Base-by-base conservation (phyloP, 257 asterid genomes). In the Solanum dulcamara region DNA sequence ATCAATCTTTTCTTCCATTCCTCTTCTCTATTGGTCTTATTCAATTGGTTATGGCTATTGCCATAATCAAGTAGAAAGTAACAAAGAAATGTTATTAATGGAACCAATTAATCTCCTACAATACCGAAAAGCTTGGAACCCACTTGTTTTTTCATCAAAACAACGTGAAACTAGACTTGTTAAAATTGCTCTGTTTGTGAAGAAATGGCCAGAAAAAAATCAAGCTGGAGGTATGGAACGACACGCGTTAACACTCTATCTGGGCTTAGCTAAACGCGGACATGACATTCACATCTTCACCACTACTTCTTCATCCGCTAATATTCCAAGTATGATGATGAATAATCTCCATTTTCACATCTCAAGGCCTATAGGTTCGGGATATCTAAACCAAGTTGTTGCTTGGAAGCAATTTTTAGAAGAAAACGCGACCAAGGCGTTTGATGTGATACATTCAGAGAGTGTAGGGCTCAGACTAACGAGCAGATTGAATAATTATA, bases 221-320 rank as follows among this genome's bases (percentile, higher is more conserved):
- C 97, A 71, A 1, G 94, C 97, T 0, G 96, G 97, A 10, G 98
- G 98, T 64, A 94, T 93, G 3, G 96, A 93, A 87, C 62, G 97
- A 22, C 98, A 94, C 17, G 96, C 98, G 71, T 14, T 79, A 28
- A 79, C 64, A 17, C 83, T 79, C 42, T 55, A 79, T 48, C 83
- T 79, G 3, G 83, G 42, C 42, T 79, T 79, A 2, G 96, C 96
- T 30, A 87, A 68, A 81, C 89, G 94, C 11, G 96, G 98, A 79
- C 98, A 94, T 33, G 92, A 92, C 87, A 85, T 94, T 84, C 98
- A 93, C 38, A 81, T 94, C 11, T 94, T 94, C 90, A 94, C 83
- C 17, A n/a, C 83, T 28, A 11, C 15, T 64, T 64, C 15, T 64
- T 64, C 71, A 13, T 64, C 71, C 5, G 1, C 71, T 10, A 64